A percentile compares a stretch with the other conserved stretches of the same genome.
phyloP scores from a whole-genome alignment of 768 basidiomycete species.

The Termitomyces sp. region DNA sequence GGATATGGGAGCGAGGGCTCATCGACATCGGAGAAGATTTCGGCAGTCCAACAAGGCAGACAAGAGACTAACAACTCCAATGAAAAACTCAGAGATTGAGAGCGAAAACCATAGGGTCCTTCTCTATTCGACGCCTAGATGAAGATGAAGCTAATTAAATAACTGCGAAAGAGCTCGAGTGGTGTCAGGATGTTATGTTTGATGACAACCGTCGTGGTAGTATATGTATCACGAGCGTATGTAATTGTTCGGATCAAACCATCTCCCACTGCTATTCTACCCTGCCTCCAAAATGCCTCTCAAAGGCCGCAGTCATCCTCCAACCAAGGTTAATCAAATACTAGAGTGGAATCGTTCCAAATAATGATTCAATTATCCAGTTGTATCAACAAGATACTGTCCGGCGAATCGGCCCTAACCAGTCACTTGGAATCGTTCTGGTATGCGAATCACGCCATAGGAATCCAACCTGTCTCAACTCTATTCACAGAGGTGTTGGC shows the following conservation, averaged over 20 bases:
- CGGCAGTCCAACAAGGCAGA: neutral
- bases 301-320: slow-evolving; percentile 8
- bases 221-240: neutral
- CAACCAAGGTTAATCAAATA: slow-evolving; percentile 19
- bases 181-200: neutral
- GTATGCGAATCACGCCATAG: slow-evolving; percentile 34
- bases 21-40: neutral
- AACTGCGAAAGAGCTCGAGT: neutral
- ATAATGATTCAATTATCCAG: slow-evolving; percentile 28
- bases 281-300: slow-evolving; percentile 11
- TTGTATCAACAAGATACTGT: slow-evolving; percentile 72
- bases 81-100: neutral
- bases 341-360: neutral
- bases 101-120: neutral
- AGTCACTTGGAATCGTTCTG: slow-evolving; percentile 59
- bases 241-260: neutral
- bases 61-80: neutral
- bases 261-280: neutral
- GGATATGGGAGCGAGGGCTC: neutral
- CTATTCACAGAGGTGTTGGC: slow-evolving; percentile 73
- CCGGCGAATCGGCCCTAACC: slow-evolving; percentile 37
- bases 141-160: neutral
- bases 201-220: neutral
- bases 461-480: neutral
- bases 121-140: neutral